A percentile compares a stretch with the other conserved stretches of the same genome.
These are phyloP conservation scores for Backusella liffmaniae DNA, from an alignment of 192 early-diverging fungal genomes.

Conservation along the genomic window DNA sequence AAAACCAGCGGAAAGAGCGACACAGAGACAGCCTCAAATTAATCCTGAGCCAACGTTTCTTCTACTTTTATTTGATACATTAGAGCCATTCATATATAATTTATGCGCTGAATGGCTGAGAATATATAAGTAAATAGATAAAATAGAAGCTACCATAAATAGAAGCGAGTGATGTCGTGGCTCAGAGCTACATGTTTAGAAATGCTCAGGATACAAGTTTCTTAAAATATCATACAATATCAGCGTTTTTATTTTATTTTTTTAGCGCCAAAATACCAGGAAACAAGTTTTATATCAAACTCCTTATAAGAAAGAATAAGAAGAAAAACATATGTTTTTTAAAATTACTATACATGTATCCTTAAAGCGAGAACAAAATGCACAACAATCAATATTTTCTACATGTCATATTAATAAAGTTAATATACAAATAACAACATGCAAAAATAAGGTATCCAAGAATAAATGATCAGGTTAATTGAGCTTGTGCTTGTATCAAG, in stretches of 20 bases:
- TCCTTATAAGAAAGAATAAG: neutral
- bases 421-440: neutral
- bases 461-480: neutral
- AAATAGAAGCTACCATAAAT: neutral
- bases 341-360: neutral
- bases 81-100: too few species aligned
- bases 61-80: too few species aligned
- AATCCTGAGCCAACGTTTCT: too few species aligned
- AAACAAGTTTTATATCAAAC: neutral
- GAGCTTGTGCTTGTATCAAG: neutral
- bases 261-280: neutral
- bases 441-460: neutral
- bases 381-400: too few species aligned
- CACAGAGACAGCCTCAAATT: too few species aligned
- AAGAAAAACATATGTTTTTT: neutral
- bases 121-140: too few species aligned
- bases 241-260: neutral
- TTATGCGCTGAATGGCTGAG: too few species aligned
- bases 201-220: neutral
- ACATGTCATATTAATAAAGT: neutral
- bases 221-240: neutral
- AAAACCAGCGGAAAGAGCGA: too few species aligned
- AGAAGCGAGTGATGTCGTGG: neutral
- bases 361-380: too few species aligned
- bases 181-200: neutral